A percentile compares a stretch with the other conserved stretches of the same genome.
phyloP scores from a whole-genome alignment of 768 basidiomycete species.

The Hypholoma fasciculare region DNA sequence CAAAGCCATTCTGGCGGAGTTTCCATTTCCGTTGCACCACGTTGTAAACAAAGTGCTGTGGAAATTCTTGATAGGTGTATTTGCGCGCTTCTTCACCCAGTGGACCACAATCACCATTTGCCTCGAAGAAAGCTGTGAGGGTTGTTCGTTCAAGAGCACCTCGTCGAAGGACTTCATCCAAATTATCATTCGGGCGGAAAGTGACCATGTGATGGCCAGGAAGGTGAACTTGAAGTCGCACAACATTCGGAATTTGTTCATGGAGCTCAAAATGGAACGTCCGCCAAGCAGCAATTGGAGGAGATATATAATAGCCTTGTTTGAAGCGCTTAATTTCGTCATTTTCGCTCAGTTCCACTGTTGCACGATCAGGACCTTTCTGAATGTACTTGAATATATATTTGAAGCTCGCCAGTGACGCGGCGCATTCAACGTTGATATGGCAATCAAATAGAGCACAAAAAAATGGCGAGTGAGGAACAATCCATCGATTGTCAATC shows the following conservation, averaged over 20 bases:
- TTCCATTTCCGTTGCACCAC: constrained; percentile 25
- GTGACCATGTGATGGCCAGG: constrained; percentile 32
- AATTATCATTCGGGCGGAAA: constrained; percentile 27
- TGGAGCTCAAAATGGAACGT: constrained; percentile 32
- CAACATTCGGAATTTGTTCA: constrained; percentile 34
- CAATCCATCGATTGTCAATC: no score
- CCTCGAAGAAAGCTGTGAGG: constrained; percentile 30
- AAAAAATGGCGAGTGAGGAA: constrained; percentile 7
- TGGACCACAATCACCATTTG: constrained; percentile 12
- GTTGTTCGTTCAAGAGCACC: constrained; percentile 19
- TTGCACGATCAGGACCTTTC: constrained; percentile 17
- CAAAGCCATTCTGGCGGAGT: constrained; percentile 23
- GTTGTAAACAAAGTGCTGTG: constrained; percentile 13
- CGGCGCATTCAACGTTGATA: background rate
- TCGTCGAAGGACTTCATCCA: constrained; percentile 19
- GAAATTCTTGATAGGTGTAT: constrained; percentile 36
- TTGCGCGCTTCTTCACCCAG: constrained; percentile 13
- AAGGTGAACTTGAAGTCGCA: constrained; percentile 40
- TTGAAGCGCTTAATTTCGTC: constrained; percentile 36
- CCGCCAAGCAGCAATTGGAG: constrained; percentile 31
- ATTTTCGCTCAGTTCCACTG: constrained; percentile 23
- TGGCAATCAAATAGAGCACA: constrained; percentile 30
- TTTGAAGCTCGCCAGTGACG: background rate
- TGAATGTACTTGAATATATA: no score
- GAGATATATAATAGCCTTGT: constrained; percentile 34